These are phyloP conservation scores for Grammothele lineata DNA, from an alignment of 768 basidiomycete genomes.

Conservation along the genomic window DNA sequence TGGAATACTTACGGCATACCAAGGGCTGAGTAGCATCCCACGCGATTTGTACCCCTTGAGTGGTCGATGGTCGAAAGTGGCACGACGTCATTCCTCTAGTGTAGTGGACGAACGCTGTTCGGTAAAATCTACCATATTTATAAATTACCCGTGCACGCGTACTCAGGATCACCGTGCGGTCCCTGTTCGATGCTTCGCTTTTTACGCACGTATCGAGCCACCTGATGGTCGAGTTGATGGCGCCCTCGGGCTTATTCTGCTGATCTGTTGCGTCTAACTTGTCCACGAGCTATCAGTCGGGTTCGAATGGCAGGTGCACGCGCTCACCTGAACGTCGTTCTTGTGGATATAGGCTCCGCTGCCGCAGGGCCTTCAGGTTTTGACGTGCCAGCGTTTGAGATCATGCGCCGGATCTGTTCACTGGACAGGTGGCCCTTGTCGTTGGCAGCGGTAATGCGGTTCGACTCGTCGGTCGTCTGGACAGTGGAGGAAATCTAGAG, in stretches of 20 bases:
- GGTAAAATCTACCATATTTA: too few relatives aligned
- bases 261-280: slow-evolving; percentile 89
- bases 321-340: slow-evolving; percentile 91
- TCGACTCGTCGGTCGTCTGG: slow-evolving; percentile 96
- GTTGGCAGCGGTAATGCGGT: slow-evolving; percentile 90
- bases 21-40: not conserved
- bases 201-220: slow-evolving; percentile 87
- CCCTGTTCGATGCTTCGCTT: too few relatives aligned
- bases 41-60: too few relatives aligned
- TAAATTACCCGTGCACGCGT: too few relatives aligned
- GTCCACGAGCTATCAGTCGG: slow-evolving; percentile 74
- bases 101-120: too few relatives aligned
- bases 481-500: slow-evolving; percentile 89
- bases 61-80: too few relatives aligned
- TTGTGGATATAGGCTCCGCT: slow-evolving; percentile 79
- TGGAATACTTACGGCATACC: slow-evolving; percentile 71
- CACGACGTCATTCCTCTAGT: too few relatives aligned
- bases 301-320: slow-evolving; percentile 93
- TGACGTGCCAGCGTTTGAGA: slow-evolving; percentile 89
- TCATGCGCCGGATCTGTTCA: slow-evolving; percentile 99
- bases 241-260: slow-evolving; percentile 71
- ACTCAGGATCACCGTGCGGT: too few relatives aligned
- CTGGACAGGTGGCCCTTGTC: slow-evolving; percentile 96
- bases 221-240: slow-evolving; percentile 77
- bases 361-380: slow-evolving; percentile 89